Conservation (phyloP, 2,329 filamentous ascomycete genomes). For the Penicillium sp. region DNA sequence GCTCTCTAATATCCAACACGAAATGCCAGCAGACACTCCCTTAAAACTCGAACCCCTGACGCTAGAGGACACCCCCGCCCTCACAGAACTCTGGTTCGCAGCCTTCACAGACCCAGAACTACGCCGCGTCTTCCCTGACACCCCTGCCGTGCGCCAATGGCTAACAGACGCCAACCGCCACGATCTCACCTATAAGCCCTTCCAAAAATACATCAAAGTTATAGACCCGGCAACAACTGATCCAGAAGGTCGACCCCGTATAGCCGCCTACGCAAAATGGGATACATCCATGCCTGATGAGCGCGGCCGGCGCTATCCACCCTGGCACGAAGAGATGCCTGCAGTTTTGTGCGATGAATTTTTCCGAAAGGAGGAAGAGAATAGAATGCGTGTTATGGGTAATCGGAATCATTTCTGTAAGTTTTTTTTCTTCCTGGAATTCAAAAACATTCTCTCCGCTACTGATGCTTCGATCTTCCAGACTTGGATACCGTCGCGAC, state of each 20-base stretch:
- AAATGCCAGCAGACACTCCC: not conserved
- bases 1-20: not conserved
- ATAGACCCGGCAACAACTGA: slow-evolving; percentile 23
- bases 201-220: slow-evolving; percentile 29
- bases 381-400: slow-evolving; percentile 25
- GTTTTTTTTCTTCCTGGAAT: too few relatives aligned
- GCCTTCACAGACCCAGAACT: slow-evolving; percentile 26
- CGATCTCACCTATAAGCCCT: slow-evolving; percentile 25
- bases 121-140: slow-evolving; percentile 29
- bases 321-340: slow-evolving; percentile 31
- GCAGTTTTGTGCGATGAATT: slow-evolving; percentile 20
- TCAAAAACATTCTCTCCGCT: too few relatives aligned
- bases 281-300: slow-evolving; percentile 26
- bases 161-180: slow-evolving; percentile 23
- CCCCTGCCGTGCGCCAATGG: slow-evolving; percentile 31
- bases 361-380: slow-evolving; percentile 23
- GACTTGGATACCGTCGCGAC: slow-evolving; percentile 44
- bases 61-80: slow-evolving; percentile 20
- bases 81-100: slow-evolving; percentile 29
- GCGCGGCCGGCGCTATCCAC: slow-evolving; percentile 30
- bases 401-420: slow-evolving; percentile 30
- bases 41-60: slow-evolving; percentile 18
- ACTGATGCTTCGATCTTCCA: slow-evolving; percentile 13
- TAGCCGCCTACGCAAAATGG: slow-evolving; percentile 35
- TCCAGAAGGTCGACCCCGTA: slow-evolving; percentile 12